These are phyloP conservation scores for Stemphylium beticola DNA, from an alignment of 2,329 filamentous ascomycete genomes.

Conservation along the genomic window DNA sequence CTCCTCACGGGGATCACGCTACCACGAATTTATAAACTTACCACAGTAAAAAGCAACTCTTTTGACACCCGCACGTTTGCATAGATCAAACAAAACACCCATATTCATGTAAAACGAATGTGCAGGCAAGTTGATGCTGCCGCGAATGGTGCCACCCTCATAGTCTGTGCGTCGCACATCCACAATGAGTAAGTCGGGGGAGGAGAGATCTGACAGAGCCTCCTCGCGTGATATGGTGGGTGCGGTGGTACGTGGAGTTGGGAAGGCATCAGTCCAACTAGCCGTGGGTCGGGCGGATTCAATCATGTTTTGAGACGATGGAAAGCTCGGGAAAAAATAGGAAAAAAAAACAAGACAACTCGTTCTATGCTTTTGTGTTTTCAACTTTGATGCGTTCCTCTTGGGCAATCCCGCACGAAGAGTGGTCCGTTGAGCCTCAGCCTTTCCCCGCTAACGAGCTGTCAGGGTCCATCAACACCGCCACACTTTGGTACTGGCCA, in stretches of 20 bases:
- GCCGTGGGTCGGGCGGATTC: conserved; percentile 21
- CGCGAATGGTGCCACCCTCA: conserved; percentile 53
- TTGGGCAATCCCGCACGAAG: conserved; percentile 12
- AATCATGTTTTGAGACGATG: conserved; percentile 18
- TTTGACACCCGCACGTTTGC: conserved; percentile 53
- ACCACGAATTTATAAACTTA: conserved; percentile 24
- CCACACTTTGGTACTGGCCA: conserved; percentile 39
- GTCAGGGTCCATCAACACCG: conserved; percentile 25
- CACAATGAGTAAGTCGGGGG: conserved; percentile 49
- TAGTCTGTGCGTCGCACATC: conserved; percentile 57
- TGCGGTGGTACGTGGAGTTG: conserved; percentile 47
- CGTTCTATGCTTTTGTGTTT: neutral
- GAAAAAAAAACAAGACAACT: neutral
- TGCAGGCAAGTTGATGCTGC: conserved; percentile 57
- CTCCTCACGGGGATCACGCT: neutral
- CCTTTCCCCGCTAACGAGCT: conserved; percentile 8
- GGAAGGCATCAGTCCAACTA: conserved; percentile 53
- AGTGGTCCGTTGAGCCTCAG: conserved; percentile 16
- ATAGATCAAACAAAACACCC: conserved; percentile 52
- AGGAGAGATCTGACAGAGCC: conserved; percentile 45
- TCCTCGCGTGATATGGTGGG: conserved; percentile 48
- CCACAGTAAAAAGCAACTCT: conserved; percentile 57
- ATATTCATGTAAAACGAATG: conserved; percentile 56
- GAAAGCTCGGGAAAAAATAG: neutral
- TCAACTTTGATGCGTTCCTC: neutral